These are phyloP conservation scores for Penicillium sp. DNA, from an alignment of 2,329 filamentous ascomycete genomes.

Conservation along the genomic window DNA sequence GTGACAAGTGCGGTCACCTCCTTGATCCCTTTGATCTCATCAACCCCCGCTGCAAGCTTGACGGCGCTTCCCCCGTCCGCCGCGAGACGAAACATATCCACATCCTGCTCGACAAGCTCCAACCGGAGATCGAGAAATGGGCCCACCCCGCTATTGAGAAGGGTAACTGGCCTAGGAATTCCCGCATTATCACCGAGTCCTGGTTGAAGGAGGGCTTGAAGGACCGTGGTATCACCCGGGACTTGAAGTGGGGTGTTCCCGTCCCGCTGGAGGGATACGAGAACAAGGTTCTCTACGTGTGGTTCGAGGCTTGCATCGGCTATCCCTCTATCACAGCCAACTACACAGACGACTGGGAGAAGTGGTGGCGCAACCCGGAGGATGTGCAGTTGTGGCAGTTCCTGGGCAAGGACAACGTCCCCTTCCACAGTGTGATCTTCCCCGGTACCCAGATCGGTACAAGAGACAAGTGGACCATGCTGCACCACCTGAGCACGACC, in stretches of 20 bases:
- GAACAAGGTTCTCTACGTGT: constrained; percentile 85
- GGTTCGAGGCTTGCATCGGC: constrained; percentile 90
- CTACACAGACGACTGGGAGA: constrained; percentile 84
- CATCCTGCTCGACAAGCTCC: constrained; percentile 79
- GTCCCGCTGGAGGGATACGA: constrained; percentile 63
- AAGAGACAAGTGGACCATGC: constrained; percentile 80
- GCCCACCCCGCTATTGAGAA: constrained; percentile 69
- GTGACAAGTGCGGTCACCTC: constrained; percentile 70
- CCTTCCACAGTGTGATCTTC: constrained; percentile 89
- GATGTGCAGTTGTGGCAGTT: constrained; percentile 90
- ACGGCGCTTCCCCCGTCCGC: constrained; percentile 75
- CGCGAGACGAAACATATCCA: constrained; percentile 88
- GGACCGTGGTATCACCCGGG: constrained; percentile 83
- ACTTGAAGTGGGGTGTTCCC: constrained; percentile 83
- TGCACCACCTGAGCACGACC: constrained; percentile 83
- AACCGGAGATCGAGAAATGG: constrained; percentile 76
- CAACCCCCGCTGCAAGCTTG: constrained; percentile 88
- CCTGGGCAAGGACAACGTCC: constrained; percentile 89
- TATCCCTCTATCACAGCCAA: constrained; percentile 94
- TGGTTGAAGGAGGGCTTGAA: constrained; percentile 72
- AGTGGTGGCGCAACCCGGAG: constrained; percentile 91
- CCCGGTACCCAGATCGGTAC: constrained; percentile 84
- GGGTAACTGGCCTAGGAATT: constrained; percentile 55
- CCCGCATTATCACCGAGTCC: constrained; percentile 46
- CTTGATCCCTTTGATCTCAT: constrained; percentile 73